These are phyloP conservation scores for Pseudocercospora macadamiae DNA, from an alignment of 2,329 filamentous ascomycete genomes.

Conservation along the genomic window DNA sequence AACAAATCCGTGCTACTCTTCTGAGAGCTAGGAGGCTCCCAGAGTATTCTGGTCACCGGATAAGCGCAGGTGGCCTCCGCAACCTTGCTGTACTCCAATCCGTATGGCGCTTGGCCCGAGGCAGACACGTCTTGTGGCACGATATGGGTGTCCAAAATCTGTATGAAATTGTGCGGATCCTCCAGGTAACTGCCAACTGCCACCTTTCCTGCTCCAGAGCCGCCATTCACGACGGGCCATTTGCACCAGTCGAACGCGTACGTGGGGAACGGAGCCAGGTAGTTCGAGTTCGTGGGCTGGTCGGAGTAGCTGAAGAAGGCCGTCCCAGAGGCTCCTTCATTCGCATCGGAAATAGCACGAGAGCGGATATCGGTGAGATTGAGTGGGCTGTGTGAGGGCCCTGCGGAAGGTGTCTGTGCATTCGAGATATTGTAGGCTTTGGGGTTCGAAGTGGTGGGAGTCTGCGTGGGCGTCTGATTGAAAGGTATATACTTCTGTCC, in stretches of 20 bases:
- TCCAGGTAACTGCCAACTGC: constrained; percentile 95
- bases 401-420: constrained; percentile 58
- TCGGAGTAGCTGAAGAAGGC: constrained; percentile 66
- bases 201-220: constrained; percentile 80
- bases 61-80: constrained; percentile 98
- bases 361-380: constrained; percentile 91
- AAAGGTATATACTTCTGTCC: constrained; percentile 64
- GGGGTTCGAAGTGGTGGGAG: constrained; percentile 41
- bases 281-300: constrained; percentile 79
- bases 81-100: constrained; percentile 86
- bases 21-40: constrained; percentile 92
- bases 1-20: constrained; percentile 95
- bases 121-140: constrained; percentile 68
- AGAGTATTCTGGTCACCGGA: constrained; percentile 90
- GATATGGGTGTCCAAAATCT: constrained; percentile 91
- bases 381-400: constrained; percentile 81
- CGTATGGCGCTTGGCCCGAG: constrained; percentile 72
- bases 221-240: constrained; percentile 76
- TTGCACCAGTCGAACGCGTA: constrained; percentile 99
- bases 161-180: constrained; percentile 98
- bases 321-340: constrained; percentile 68
- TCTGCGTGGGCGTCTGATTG: constrained; percentile 64
- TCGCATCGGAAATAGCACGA: constrained; percentile 77
- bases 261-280: constrained; percentile 89
- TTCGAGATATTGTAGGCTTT: constrained; percentile 64